Conservation (phyloP, 129 eudicot species). For the Scalesia atractyloides region DNA sequence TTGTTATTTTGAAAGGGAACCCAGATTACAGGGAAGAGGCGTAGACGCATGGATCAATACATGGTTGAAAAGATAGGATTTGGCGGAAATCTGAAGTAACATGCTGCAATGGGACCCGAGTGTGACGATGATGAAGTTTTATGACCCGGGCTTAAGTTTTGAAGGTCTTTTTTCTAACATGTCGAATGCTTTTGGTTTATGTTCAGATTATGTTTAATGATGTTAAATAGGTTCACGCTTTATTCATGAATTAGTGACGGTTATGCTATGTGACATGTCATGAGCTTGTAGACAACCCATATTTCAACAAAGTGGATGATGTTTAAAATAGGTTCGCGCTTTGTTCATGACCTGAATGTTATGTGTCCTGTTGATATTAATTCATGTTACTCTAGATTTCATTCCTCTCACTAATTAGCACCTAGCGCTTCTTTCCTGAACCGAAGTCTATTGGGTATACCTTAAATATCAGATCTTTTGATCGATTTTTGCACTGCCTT, state of each 20-base stretch:
- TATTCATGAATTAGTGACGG: background rate
- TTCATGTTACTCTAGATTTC: too few species aligned
- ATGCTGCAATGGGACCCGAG: background rate
- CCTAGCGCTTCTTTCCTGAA: too few species aligned
- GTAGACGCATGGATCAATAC: constrained; percentile 13
- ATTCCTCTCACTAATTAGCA: too few species aligned
- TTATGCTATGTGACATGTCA: background rate
- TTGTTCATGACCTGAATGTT: too few species aligned
- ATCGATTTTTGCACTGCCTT: too few species aligned
- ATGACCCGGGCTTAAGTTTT: background rate
- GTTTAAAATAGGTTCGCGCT: background rate
- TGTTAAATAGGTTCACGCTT: background rate
- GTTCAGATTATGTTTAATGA: background rate
- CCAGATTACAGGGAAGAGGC: constrained; percentile 91
- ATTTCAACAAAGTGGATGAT: background rate
- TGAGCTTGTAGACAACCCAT: background rate
- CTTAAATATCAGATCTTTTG: too few species aligned
- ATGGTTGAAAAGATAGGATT: background rate
- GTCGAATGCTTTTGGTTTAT: background rate
- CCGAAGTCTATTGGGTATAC: too few species aligned
- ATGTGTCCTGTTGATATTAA: too few species aligned
- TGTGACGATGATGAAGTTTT: background rate
- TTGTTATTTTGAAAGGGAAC: constrained; percentile 86
- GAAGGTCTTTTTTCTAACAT: background rate
- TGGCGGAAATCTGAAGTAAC: constrained; percentile 6